Evolutionary conservation across 306 rosid genomes (phyloP).

Genomic region (Lathyrus oleraceus): DNA sequence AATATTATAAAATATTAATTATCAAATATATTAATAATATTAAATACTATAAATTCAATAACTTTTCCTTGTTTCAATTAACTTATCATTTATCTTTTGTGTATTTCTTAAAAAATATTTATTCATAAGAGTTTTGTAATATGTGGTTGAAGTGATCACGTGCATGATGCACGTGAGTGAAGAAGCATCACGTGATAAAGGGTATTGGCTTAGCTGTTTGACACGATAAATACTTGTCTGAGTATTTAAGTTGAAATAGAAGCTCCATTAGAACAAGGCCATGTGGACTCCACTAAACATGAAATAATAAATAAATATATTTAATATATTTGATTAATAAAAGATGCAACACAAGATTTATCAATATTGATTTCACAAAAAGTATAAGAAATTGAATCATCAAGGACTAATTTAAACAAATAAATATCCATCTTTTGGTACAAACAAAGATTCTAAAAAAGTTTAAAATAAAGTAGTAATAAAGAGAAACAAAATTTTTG

Average conservation of each 20-base stretch:
- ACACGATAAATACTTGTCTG: constrained; percentile 20
- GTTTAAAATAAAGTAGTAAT: neutral
- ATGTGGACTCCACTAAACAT: constrained; percentile 40
- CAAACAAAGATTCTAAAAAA: neutral
- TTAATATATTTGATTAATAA: no score
- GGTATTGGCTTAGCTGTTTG: constrained; percentile 44
- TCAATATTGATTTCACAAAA: no score
- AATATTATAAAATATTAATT: no score
- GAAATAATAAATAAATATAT: no score
- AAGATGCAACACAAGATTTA: no score
- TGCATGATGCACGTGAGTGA: constrained; percentile 34
- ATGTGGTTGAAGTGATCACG: constrained; percentile 23
- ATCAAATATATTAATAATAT: no score
- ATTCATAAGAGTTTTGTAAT: no score
- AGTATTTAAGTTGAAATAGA: constrained; percentile 24
- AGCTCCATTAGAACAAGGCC: constrained; percentile 28
- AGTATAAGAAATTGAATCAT: no score
- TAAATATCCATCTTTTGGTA: neutral
- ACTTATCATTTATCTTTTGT: no score
- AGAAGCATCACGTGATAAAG: constrained; percentile 26
- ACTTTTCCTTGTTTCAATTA: no score
- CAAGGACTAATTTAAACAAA: neutral
- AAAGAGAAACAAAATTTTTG: neutral
- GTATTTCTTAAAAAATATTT: no score
- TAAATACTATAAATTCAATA: no score